phyloP scores from a whole-genome alignment of 805 yeast species.

The Candida takata region DNA sequence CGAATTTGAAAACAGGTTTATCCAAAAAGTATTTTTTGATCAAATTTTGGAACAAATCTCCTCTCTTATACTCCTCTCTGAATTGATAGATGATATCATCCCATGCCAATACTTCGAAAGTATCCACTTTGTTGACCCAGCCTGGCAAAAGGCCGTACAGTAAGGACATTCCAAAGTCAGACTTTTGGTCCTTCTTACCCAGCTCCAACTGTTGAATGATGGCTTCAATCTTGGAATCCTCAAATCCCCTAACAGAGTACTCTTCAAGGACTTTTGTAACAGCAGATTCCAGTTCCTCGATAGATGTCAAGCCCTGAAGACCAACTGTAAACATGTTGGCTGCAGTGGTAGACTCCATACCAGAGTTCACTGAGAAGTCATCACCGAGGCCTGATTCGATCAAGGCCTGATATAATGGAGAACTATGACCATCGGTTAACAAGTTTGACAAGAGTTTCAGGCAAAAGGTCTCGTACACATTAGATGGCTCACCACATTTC shows the following conservation, averaged over 20 bases:
- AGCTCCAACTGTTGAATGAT: conserved; percentile 84
- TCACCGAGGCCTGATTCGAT: conserved; percentile 81
- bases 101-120: conserved; percentile 60
- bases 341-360: conserved; percentile 76
- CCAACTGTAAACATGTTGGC: conserved; percentile 79
- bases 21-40: conserved; percentile 45
- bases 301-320: conserved; percentile 63
- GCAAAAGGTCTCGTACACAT: conserved; percentile 62
- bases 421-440: conserved; percentile 84
- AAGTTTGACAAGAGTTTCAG: conserved; percentile 65
- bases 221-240: conserved; percentile 65
- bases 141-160: conserved; percentile 71
- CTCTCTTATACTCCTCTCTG: conserved; percentile 49
- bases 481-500: conserved; percentile 70
- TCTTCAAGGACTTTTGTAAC: conserved; percentile 42
- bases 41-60: conserved; percentile 52
- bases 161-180: conserved; percentile 81
- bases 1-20: conserved; percentile 59
- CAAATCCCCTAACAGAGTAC: conserved; percentile 39
- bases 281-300: conserved; percentile 37
- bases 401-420: conserved; percentile 80
- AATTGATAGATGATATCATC: conserved; percentile 53
- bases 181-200: conserved; percentile 74
- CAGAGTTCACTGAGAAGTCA: conserved; percentile 83
- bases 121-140: conserved; percentile 80